These are phyloP conservation scores for Suillus cothurnatus DNA, from an alignment of 768 basidiomycete species.

Conservation along the genomic window DNA sequence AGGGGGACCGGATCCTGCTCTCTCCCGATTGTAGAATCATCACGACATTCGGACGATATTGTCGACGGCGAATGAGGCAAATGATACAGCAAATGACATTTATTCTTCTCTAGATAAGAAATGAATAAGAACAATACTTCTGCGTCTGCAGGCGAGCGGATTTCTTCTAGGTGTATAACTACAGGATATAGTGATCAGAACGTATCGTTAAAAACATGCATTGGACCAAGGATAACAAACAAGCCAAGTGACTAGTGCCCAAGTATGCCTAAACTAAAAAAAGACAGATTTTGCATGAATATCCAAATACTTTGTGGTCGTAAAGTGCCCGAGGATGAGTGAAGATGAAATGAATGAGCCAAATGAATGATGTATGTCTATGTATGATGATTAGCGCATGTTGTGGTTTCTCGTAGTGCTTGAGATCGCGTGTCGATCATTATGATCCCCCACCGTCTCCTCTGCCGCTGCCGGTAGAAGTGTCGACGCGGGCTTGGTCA, in stretches of 20 bases:
- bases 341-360: conserved; percentile 14
- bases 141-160: too few relatives aligned
- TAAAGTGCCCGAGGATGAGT: conserved; percentile 5
- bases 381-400: conserved; percentile 2
- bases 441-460: not conserved
- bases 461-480: not conserved
- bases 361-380: conserved; percentile 14
- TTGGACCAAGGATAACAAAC: not conserved
- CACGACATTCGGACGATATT: too few relatives aligned
- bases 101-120: too few relatives aligned
- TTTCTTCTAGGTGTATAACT: not conserved
- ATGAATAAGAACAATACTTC: too few relatives aligned
- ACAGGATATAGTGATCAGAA: not conserved
- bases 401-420: not conserved
- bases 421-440: conserved; percentile 4
- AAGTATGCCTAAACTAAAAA: conserved; percentile 26
- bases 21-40: too few relatives aligned
- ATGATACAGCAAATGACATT: too few relatives aligned
- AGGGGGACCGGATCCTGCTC: too few relatives aligned
- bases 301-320: conserved; percentile 44
- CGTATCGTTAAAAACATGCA: not conserved
- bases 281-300: conserved; percentile 53
- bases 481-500: conserved; percentile 11
- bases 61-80: too few relatives aligned
- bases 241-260: not conserved